Evolutionary conservation across 106 monocot genomes (phyloP), one percentile per base, ranked within the genome.

Genomic region (Hemerocallis citrina): DNA sequence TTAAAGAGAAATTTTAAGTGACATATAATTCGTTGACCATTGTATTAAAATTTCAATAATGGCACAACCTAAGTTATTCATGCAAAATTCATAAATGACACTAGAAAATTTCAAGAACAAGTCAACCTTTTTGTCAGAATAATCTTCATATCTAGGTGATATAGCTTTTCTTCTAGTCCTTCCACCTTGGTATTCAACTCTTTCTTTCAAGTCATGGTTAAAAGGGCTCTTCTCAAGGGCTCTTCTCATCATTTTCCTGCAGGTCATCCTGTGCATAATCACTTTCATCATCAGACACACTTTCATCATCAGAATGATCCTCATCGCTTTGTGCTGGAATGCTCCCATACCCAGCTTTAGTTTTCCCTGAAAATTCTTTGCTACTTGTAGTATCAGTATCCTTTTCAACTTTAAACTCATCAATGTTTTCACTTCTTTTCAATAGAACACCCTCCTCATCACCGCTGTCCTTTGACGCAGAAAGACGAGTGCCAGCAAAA

Each of bases 161-260:
- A 91, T 61, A 48, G 74, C 95, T 74, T 76, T 96, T 72, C 95
- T 84, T 74, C 90, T 90, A 21, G 74, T 34, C 56, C 90, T 81
- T 64, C 90, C 95, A 72, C 65, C 59, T 22, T 74, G 80, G 65
- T 79, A 78, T 50, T 96, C 86, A 51, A 81, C 52, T 58, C 79
- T 59, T 67, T 84, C 90, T 57, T 77, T 79, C 63, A 81, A 46
- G 63, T 72, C 76, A 73, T 63, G 43, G 22, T 23, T 59, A 57
- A 62, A 64, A 65, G 38, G 37, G 63, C 13, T 43, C n/a, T n/a
- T n/a, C n/a, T n/a, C n/a, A n/a, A n/a, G n/a, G n/a, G n/a, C n/a
- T n/a, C 17, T 66, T 64, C 20, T 42, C 48, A 48, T 59, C 73
- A 55, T 77, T 74, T 23, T 70, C 81, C 60, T 60, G 50, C 15